Evolutionary conservation across 1,284 basidiomycete genomes (phyloP).

Genomic region (Kwoniella shivajii): DNA sequence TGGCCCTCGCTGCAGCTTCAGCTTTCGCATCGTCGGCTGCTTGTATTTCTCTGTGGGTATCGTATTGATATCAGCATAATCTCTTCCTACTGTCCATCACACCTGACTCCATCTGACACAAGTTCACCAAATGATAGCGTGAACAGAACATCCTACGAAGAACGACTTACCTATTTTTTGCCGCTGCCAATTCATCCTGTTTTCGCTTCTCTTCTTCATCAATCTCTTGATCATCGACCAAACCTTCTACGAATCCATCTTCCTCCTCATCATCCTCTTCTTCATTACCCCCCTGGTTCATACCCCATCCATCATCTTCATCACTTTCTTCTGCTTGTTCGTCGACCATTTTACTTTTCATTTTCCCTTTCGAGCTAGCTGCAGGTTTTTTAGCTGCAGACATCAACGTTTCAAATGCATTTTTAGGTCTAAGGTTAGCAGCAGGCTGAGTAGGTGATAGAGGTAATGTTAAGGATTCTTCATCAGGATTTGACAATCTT

Average conservation of each 20-base stretch:
- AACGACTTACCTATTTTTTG: conserved; percentile 38
- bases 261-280: conserved; percentile 39
- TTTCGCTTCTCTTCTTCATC: conserved; percentile 30
- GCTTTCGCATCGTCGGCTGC: conserved; percentile 40
- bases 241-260: conserved; percentile 35
- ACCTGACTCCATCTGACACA: no score
- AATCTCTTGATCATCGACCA: conserved; percentile 42
- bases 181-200: conserved; percentile 35
- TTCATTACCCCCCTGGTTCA: conserved; percentile 15
- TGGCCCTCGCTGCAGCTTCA: conserved; percentile 40
- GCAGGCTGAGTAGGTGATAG: conserved; percentile 5
- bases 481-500: conserved; percentile 13
- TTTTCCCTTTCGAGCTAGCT: not conserved
- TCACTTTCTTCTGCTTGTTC: conserved; percentile 50
- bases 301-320: conserved; percentile 44
- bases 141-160: no score
- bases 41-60: conserved; percentile 32
- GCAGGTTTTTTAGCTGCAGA: conserved; percentile 5
- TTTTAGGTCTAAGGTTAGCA: not conserved
- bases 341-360: conserved; percentile 27
- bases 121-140: no score
- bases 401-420: conserved; percentile 26
- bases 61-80: conserved; percentile 4
- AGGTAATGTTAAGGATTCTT: not conserved
- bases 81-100: not conserved